These are phyloP conservation scores for Cladophialophora chaetospira DNA, from an alignment of 2,329 filamentous ascomycete genomes.

Conservation along the genomic window DNA sequence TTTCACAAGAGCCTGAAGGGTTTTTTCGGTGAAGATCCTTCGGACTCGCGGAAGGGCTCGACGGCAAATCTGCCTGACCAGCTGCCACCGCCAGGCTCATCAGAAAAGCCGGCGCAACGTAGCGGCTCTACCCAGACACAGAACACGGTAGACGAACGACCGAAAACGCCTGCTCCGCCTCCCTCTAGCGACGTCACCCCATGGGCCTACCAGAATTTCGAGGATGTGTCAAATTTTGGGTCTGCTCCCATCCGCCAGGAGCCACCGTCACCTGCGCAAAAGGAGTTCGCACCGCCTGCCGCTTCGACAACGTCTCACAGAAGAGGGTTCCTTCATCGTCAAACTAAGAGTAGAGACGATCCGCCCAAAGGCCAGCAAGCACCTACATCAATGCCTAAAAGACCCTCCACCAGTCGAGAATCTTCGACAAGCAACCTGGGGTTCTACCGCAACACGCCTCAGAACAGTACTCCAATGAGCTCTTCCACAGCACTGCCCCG, in stretches of 20 bases:
- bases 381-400: constrained; percentile 56
- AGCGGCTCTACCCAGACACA: constrained; percentile 80
- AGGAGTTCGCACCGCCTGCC: constrained; percentile 57
- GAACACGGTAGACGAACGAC: constrained; percentile 47
- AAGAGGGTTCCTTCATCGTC: constrained; percentile 49
- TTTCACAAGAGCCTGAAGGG: constrained; percentile 80
- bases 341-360: constrained; percentile 62
- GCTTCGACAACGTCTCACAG: constrained; percentile 57
- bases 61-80: constrained; percentile 58
- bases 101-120: constrained; percentile 59
- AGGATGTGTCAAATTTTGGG: constrained; percentile 49
- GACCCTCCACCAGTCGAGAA: constrained; percentile 75
- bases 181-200: constrained; percentile 87
- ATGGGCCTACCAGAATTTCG: constrained; percentile 89
- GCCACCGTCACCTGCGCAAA: constrained; percentile 42
- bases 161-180: constrained; percentile 66
- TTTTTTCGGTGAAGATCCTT: constrained; percentile 90
- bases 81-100: constrained; percentile 60
- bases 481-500: constrained; percentile 59
- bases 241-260: constrained; percentile 33
- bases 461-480: constrained; percentile 54
- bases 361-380: constrained; percentile 43
- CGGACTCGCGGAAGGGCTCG: constrained; percentile 45
- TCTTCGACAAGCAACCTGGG: constrained; percentile 61
- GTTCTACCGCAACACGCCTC: constrained; percentile 53